Conservation (phyloP, 371 early-diverging fungal genomes). For the Thermomucor indicae-seudaticae region DNA sequence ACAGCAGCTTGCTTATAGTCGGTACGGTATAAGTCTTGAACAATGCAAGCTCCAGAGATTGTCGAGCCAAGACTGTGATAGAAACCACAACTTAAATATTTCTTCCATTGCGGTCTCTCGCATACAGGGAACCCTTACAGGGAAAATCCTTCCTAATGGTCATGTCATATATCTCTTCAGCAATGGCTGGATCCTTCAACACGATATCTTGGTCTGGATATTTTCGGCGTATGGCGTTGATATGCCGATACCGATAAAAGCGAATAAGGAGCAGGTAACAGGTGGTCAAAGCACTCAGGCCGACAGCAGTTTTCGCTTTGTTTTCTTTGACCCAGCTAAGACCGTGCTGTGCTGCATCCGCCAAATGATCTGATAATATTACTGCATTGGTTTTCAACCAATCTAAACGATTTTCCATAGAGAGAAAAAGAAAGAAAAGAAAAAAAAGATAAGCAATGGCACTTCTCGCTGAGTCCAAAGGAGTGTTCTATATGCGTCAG, state of each 20-base stretch:
- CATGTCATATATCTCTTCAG: slow-evolving; percentile 30
- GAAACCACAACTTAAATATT: not conserved
- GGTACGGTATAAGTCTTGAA: slow-evolving; percentile 52
- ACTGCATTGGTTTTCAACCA: too few species aligned
- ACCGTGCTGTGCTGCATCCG: too few species aligned
- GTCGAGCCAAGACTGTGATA: slow-evolving; percentile 5
- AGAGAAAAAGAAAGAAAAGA: too few species aligned
- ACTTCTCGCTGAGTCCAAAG: too few species aligned
- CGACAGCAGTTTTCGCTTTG: too few species aligned
- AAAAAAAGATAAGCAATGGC: too few species aligned
- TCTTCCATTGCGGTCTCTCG: not conserved
- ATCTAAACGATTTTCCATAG: too few species aligned
- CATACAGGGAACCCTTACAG: slow-evolving; percentile 9
- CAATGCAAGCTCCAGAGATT: slow-evolving; percentile 40
- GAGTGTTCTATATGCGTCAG: too few species aligned
- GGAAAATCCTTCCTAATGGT: slow-evolving; percentile 39
- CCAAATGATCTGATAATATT: too few species aligned
- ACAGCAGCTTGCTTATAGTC: slow-evolving; percentile 42
- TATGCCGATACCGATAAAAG: slow-evolving; percentile 20
- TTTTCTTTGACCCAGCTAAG: too few species aligned
- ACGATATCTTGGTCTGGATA: slow-evolving; percentile 45
- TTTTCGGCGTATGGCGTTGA: slow-evolving; percentile 27
- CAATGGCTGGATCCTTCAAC: slow-evolving; percentile 28
- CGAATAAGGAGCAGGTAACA: slow-evolving; percentile 27
- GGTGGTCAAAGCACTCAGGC: too few species aligned